Conservation (phyloP, 2,329 filamentous ascomycete genomes). For the Fusarium sp. region DNA sequence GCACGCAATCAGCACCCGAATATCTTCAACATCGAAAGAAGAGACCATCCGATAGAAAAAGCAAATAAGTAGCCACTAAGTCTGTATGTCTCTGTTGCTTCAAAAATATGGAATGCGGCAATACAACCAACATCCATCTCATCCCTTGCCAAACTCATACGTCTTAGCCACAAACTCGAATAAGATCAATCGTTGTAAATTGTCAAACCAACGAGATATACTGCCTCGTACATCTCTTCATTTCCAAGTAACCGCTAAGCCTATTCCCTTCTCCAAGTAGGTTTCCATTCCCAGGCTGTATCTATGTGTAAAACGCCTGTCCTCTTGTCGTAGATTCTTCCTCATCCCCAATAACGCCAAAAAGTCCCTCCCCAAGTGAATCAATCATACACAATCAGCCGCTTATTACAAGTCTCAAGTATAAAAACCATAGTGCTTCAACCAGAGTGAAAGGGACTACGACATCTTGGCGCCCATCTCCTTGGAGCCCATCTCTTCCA, state of each 20-base stretch:
- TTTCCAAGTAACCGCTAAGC: neutral
- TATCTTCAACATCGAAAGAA: neutral
- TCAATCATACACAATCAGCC: conserved; percentile 15
- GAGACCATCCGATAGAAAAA: neutral
- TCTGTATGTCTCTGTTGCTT: neutral
- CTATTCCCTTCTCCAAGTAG: conserved; percentile 3
- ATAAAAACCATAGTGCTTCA: conserved; percentile 15
- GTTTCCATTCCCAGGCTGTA: neutral
- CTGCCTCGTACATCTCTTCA: neutral
- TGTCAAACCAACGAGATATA: neutral
- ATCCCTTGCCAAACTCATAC: neutral
- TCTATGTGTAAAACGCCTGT: conserved; percentile 22
- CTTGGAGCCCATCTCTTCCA: conserved; percentile 71
- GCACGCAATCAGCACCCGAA: neutral
- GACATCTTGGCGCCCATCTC: conserved; percentile 80
- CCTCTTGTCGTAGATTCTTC: conserved; percentile 4
- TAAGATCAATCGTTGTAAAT: neutral
- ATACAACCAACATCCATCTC: neutral
- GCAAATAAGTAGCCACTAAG: neutral
- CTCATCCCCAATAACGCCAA: conserved; percentile 24
- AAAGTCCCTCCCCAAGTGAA: neutral
- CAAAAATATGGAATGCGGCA: neutral
- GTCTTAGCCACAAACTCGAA: neutral
- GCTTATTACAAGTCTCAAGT: conserved; percentile 19
- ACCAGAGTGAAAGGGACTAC: conserved; percentile 31